These are phyloP conservation scores for Huiozyma sinensis DNA, from an alignment of 805 yeast genomes.

Conservation along the genomic window DNA sequence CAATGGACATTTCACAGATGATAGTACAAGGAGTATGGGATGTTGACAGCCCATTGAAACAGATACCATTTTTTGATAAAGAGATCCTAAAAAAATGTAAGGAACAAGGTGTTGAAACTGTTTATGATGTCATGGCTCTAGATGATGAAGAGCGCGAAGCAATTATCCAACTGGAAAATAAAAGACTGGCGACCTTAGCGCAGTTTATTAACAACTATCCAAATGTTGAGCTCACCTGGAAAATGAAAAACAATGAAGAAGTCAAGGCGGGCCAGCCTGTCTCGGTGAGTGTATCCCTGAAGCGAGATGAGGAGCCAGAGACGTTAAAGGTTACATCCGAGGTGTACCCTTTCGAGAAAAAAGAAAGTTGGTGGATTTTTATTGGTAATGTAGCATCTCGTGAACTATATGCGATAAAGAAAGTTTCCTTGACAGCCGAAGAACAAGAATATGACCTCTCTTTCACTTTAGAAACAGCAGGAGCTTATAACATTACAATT, in stretches of 20 bases:
- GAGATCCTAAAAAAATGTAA: slow-evolving; percentile 43
- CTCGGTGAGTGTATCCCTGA: slow-evolving; percentile 37
- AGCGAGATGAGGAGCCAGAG: slow-evolving; percentile 71
- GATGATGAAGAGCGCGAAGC: slow-evolving; percentile 66
- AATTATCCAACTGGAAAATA: slow-evolving; percentile 44
- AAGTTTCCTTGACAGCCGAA: slow-evolving; percentile 43
- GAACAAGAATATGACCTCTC: slow-evolving; percentile 42
- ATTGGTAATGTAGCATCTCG: slow-evolving; percentile 54
- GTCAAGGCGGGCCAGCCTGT: slow-evolving; percentile 40
- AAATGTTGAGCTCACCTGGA: slow-evolving; percentile 58
- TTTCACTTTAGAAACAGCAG: slow-evolving; percentile 49
- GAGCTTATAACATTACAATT: slow-evolving; percentile 49
- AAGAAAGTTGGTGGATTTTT: slow-evolving; percentile 73
- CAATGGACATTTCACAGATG: slow-evolving; percentile 87
- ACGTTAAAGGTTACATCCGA: slow-evolving; percentile 50
- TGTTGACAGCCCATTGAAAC: slow-evolving; percentile 64
- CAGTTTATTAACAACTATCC: slow-evolving; percentile 86
- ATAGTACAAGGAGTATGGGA: slow-evolving; percentile 80
- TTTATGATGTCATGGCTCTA: slow-evolving; percentile 63
- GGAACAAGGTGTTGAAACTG: slow-evolving; percentile 48
- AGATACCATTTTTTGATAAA: slow-evolving; percentile 58
- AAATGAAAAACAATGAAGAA: slow-evolving; percentile 33
- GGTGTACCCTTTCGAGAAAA: slow-evolving; percentile 48
- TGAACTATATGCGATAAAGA: slow-evolving; percentile 65
- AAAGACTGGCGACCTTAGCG: slow-evolving; percentile 56